Evolutionary conservation across 2,329 filamentous ascomycete species (phyloP).

Genomic region (Aspergillus bombycis): DNA sequence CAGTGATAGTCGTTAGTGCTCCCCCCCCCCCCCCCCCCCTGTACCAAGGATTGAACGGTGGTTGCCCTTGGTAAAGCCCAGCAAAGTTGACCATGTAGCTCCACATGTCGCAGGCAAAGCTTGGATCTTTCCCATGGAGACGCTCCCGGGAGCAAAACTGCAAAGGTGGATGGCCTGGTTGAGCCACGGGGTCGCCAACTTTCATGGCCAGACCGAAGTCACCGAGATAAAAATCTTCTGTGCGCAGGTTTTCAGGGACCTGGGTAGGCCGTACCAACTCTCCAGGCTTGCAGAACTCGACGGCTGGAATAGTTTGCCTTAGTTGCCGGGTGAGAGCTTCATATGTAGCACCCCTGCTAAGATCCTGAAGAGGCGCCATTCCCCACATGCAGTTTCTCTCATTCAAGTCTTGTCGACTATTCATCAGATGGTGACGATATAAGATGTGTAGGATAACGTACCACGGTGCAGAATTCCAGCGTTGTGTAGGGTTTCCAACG

Average conservation of each 20-base stretch:
- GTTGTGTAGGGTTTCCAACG: conserved; percentile 29
- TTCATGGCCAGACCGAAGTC: conserved; percentile 34
- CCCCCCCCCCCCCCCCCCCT: too few relatives aligned
- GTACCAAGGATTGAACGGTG: too few relatives aligned
- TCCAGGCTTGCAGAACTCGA: conserved; percentile 28
- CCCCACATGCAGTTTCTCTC: conserved; percentile 35
- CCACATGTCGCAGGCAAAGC: conserved; percentile 25
- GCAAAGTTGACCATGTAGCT: conserved; percentile 35
- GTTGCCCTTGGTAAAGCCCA: conserved; percentile 31
- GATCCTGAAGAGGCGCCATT: conserved; percentile 24
- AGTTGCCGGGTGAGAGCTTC: conserved; percentile 29
- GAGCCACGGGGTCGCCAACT: conserved; percentile 17
- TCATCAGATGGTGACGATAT: conserved; percentile 9
- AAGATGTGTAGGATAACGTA: conserved; percentile 16
- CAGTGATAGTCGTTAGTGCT: too few relatives aligned
- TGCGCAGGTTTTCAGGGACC: conserved; percentile 26
- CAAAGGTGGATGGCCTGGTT: neutral
- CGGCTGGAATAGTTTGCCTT: conserved; percentile 27
- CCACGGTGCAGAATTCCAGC: conserved; percentile 33
- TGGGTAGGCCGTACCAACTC: conserved; percentile 27
- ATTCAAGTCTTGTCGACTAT: conserved; percentile 27
- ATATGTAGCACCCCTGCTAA: conserved; percentile 27
- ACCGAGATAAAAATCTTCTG: conserved; percentile 32
- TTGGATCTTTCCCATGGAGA: neutral
- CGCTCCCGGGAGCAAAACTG: neutral